These are phyloP conservation scores for Arthrobotrys sinensis DNA, from an alignment of 2,329 filamentous ascomycete species.

Conservation along the genomic window DNA sequence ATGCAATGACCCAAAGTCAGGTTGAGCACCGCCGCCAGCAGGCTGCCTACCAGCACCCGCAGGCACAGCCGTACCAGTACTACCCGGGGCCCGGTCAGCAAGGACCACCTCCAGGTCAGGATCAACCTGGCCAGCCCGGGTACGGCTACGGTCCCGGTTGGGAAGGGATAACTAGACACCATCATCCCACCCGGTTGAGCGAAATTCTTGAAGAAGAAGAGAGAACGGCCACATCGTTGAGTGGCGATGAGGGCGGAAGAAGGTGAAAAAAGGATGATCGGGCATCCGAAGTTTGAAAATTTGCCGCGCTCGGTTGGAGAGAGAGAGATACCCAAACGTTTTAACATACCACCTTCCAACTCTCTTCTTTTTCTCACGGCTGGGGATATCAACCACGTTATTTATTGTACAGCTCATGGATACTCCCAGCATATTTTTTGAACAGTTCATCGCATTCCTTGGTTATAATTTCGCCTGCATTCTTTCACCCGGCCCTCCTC, in stretches of 20 bases:
- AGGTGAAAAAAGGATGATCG: slow-evolving; percentile 10
- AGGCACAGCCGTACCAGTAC: slow-evolving; percentile 70
- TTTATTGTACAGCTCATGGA: slow-evolving; percentile 40
- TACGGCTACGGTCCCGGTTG: slow-evolving; percentile 78
- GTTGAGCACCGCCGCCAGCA: slow-evolving; percentile 66
- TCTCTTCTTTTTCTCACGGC: slow-evolving; percentile 11
- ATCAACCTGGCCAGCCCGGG: slow-evolving; percentile 72
- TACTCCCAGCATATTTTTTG: slow-evolving; percentile 29
- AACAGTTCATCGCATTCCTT: slow-evolving; percentile 36
- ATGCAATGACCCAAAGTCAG: slow-evolving; percentile 63
- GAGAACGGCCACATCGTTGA: slow-evolving; percentile 75
- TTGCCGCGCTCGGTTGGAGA: slow-evolving; percentile 14
- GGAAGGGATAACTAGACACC: slow-evolving; percentile 81
- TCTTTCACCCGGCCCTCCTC: slow-evolving; percentile 3
- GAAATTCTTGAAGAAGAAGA: slow-evolving; percentile 92
- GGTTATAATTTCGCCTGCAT: slow-evolving; percentile 23
- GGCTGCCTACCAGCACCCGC: slow-evolving; percentile 66
- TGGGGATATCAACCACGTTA: slow-evolving; percentile 33
- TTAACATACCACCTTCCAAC: slow-evolving; percentile 9
- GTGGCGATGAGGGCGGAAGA: slow-evolving; percentile 71
- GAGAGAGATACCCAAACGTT: slow-evolving; percentile 19
- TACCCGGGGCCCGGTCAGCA: slow-evolving; percentile 69
- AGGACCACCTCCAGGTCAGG: slow-evolving; percentile 68
- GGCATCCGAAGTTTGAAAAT: slow-evolving; percentile 7
- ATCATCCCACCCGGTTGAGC: slow-evolving; percentile 88